Percentiles rank a stretch among this genome's conserved stretches.
phyloP scores from a whole-genome alignment of 1,284 basidiomycete genomes.

The Trichosporon coremiiforme region DNA sequence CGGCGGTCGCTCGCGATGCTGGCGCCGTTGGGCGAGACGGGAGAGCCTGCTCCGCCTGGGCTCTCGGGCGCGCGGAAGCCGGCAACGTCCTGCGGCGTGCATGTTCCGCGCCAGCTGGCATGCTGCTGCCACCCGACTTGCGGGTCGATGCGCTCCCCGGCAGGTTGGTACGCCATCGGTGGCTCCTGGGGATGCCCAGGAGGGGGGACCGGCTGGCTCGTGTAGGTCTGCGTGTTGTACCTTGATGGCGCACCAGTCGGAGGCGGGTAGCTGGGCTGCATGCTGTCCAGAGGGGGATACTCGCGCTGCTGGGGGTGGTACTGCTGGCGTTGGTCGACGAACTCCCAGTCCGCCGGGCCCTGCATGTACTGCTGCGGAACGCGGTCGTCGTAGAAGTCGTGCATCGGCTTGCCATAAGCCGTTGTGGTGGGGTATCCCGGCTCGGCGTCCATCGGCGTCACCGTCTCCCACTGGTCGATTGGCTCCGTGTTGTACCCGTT shows the following conservation, averaged over 20 bases:
- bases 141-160: not conserved
- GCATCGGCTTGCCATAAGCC: slow-evolving; percentile 3
- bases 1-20: not conserved
- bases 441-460: slow-evolving; percentile 5
- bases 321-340: not conserved
- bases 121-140: slow-evolving; percentile 2
- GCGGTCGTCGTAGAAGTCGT: not conserved
- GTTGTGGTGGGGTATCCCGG: not conserved
- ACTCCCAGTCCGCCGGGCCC: slow-evolving; percentile 1
- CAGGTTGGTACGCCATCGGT: not conserved
- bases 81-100: slow-evolving; percentile 7
- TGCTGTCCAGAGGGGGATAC: not conserved
- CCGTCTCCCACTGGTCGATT: slow-evolving; percentile 16
- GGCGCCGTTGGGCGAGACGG: not conserved
- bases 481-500: slow-evolving; percentile 2
- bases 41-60: not conserved
- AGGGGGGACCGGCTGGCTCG: not conserved
- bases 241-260: not conserved
- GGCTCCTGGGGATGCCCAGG: not conserved
- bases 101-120: not conserved
- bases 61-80: not conserved
- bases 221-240: not conserved
- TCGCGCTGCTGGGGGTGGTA: slow-evolving; percentile 1
- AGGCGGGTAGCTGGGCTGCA: not conserved
- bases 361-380: not conserved